Evolutionary conservation across 495 filamentous ascomycete species (phyloP).

Genomic region (Pyrenula massariospora): DNA sequence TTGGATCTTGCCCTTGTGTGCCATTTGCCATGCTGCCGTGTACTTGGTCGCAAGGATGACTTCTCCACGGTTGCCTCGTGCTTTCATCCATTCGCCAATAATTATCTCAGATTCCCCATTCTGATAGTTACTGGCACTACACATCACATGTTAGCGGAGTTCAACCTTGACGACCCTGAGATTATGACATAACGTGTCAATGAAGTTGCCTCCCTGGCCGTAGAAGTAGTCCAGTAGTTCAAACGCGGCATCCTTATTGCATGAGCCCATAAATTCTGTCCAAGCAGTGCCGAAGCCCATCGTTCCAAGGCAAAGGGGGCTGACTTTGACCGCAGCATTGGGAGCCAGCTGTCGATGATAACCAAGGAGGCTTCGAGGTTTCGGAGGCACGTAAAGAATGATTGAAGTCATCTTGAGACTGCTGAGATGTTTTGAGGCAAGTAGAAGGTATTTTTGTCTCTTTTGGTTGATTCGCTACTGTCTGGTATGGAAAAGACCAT

Average conservation of each 20-base stretch:
- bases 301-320: constrained; percentile 47
- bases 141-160: no score
- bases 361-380: constrained; percentile 33
- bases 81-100: constrained; percentile 67
- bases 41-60: constrained; percentile 68
- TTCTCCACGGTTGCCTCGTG: constrained; percentile 37
- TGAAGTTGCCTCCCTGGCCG: constrained; percentile 61
- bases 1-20: constrained; percentile 29
- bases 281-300: constrained; percentile 54
- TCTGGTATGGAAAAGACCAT: no score
- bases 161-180: no score
- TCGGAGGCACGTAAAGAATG: no score
- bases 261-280: constrained; percentile 40
- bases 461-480: no score
- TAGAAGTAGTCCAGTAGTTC: constrained; percentile 58
- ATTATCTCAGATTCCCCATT: constrained; percentile 54
- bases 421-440: no score
- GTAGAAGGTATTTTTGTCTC: no score
- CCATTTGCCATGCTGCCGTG: constrained; percentile 23
- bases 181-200: no score
- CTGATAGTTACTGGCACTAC: constrained; percentile 63
- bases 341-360: constrained; percentile 50
- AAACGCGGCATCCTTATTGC: constrained; percentile 46
- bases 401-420: no score
- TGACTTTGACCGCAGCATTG: constrained; percentile 44